A percentile compares a stretch with the other conserved stretches of the same genome.
Conservation (phyloP, 805 yeast species). For the Metschnikowia borealis region DNA sequence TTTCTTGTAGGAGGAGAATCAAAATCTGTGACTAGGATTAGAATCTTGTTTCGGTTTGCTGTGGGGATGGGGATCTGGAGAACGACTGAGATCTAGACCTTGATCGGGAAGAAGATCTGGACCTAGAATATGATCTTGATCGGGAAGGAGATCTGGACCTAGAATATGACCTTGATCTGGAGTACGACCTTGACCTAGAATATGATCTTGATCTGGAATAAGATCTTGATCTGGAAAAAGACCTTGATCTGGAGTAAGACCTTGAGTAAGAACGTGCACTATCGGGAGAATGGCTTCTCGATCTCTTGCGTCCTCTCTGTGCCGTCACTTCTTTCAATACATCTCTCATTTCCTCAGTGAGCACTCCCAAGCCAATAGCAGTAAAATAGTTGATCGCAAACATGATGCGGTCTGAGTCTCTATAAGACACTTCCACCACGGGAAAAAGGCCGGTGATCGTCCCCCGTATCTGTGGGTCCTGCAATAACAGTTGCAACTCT, state of each 20-base stretch:
- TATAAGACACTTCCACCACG: conserved; percentile 21
- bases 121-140: conserved; percentile 8
- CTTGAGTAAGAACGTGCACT: conserved; percentile 15
- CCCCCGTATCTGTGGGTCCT: conserved; percentile 49
- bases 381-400: conserved; percentile 90
- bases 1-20: too few relatives aligned
- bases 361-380: conserved; percentile 80
- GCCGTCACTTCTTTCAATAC: conserved; percentile 35
- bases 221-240: conserved; percentile 9
- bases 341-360: conserved; percentile 80
- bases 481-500: conserved; percentile 44
- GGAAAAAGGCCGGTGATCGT: conserved; percentile 65
- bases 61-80: conserved; percentile 7
- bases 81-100: conserved; percentile 4
- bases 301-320: conserved; percentile 18
- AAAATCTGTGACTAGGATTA: not conserved
- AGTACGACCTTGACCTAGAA: conserved; percentile 12
- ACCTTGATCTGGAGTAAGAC: conserved; percentile 18
- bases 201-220: conserved; percentile 17
- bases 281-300: conserved; percentile 7
- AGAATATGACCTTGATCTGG: conserved; percentile 14
- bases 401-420: conserved; percentile 50
- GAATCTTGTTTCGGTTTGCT: not conserved
- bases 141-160: conserved; percentile 19
- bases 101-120: conserved; percentile 10